Conservation (phyloP, 2,329 filamentous ascomycete genomes). For the Fusarium chlamydosporum region DNA sequence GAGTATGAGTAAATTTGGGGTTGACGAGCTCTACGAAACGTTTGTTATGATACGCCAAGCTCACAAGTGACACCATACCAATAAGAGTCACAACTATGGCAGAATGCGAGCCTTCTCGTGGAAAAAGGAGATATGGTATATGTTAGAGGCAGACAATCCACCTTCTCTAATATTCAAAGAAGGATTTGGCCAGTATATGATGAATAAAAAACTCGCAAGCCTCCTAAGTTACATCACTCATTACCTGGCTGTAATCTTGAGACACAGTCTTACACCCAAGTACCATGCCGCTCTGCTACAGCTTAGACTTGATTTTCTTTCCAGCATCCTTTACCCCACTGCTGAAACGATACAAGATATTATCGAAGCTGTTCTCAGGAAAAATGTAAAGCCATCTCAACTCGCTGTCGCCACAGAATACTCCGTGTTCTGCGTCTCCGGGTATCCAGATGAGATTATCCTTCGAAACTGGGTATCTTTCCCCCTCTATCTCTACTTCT, state of each 20-base stretch:
- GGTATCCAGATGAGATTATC: slow-evolving; percentile 46
- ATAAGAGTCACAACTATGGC: too few relatives aligned
- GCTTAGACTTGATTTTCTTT: slow-evolving; percentile 16
- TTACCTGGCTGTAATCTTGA: too few relatives aligned
- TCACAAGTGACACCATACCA: neutral
- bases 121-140: too few relatives aligned
- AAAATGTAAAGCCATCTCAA: slow-evolving; percentile 48
- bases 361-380: slow-evolving; percentile 45
- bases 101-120: too few relatives aligned
- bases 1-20: slow-evolving; percentile 15
- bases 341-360: slow-evolving; percentile 45
- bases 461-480: slow-evolving; percentile 29
- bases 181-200: fast-evolving
- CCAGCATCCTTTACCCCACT: slow-evolving; percentile 19
- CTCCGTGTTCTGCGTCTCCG: slow-evolving; percentile 46
- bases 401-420: slow-evolving; percentile 38
- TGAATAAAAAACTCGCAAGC: too few relatives aligned
- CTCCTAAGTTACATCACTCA: too few relatives aligned
- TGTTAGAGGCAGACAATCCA: neutral
- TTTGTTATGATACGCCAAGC: slow-evolving; percentile 25
- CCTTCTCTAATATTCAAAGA: too few relatives aligned
- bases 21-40: slow-evolving; percentile 30
- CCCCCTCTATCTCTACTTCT: slow-evolving; percentile 43
- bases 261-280: too few relatives aligned
- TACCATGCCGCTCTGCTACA: slow-evolving; percentile 1